phyloP scores from a whole-genome alignment of 192 early-diverging fungal genomes.

The Podila minutissima region DNA sequence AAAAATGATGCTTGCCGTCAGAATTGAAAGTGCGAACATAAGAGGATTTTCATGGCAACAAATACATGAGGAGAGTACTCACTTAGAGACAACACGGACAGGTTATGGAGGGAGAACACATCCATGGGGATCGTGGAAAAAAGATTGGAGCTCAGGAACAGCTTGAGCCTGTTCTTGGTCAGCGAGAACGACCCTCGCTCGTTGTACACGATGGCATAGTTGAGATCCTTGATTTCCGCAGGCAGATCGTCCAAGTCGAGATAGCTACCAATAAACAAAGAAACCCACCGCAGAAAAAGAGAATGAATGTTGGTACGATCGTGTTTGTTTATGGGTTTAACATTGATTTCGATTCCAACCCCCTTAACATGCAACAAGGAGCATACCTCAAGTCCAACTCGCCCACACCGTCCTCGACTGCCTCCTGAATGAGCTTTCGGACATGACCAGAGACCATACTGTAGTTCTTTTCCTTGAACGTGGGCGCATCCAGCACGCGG shows the following conservation, averaged over 20 bases:
- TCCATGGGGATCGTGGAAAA: slow-evolving; percentile 43
- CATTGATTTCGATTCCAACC: neutral
- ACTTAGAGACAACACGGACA: slow-evolving; percentile 60
- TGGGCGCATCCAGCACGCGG: slow-evolving; percentile 25
- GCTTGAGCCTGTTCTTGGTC: slow-evolving; percentile 45
- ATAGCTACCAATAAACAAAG: slow-evolving; percentile 4
- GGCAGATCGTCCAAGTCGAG: slow-evolving; percentile 43
- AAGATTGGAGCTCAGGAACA: slow-evolving; percentile 56
- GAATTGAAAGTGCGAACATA: neutral
- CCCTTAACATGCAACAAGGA: neutral
- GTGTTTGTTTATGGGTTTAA: neutral
- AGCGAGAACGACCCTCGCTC: slow-evolving; percentile 45
- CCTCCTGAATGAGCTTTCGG: slow-evolving; percentile 44
- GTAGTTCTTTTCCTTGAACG: slow-evolving; percentile 30
- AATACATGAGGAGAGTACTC: slow-evolving; percentile 9
- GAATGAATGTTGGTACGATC: neutral
- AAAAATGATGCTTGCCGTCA: neutral
- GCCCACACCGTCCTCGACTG: slow-evolving; percentile 43
- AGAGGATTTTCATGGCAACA: neutral
- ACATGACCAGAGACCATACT: slow-evolving; percentile 34
- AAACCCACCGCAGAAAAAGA: neutral
- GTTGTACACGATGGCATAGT: slow-evolving; percentile 41
- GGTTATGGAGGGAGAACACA: slow-evolving; percentile 53
- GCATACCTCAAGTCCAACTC: slow-evolving; percentile 46
- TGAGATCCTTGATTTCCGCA: slow-evolving; percentile 33